Evolutionary conservation across 2,329 filamentous ascomycete species (phyloP), one percentile per base, ranked within the genome.

Genomic region (Alternaria burnsii): DNA sequence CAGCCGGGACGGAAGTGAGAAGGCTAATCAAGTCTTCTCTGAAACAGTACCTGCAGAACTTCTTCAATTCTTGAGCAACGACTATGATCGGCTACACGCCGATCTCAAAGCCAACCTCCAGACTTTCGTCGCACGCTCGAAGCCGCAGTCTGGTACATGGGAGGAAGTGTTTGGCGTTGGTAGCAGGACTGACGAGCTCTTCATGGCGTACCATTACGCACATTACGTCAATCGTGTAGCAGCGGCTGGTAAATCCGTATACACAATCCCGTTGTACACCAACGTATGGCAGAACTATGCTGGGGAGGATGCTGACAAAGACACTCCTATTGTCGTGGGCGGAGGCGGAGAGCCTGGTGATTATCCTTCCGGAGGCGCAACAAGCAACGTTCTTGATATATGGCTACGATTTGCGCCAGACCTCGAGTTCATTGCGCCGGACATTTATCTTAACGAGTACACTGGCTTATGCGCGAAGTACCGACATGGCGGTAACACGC

Each of bases 391-490:
- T 76, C 74, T 28, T 77, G 78, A 72, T 83, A 44, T 82, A 84
- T 63, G 72, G 85, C 18, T 85, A 81, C 81, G 67, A 71, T 43
- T 79, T 79, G 80, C 82, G 0, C 79, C 78, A 0, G 63, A 75
- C 1, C 78, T 85, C 7, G 82, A 84, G 53, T 80, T 85, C 18
- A 72, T 85, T 16, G 76, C 80, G 0, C 83, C 83, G 0, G 83
- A 85, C 32, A 36, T 85, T 4, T 85, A 85, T 61, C 78, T 85
- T 18, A 80, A 84, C 61, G 78, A 84, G 38, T 85, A 85, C 62
- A 77, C 79, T 43, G 69, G 61, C 0, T 76, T 81, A 0, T 85
- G 83, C 57, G 67, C 64, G 11, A 77, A 81, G 26, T 85, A 84
- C 59, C 69, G 78, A 3, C 81, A 83, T 51, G 71, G 77, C 4